Percentiles rank a stretch among this genome's conserved stretches.
phyloP scores from a whole-genome alignment of 2,329 filamentous ascomycete species.

The Elsinoe batatas region DNA sequence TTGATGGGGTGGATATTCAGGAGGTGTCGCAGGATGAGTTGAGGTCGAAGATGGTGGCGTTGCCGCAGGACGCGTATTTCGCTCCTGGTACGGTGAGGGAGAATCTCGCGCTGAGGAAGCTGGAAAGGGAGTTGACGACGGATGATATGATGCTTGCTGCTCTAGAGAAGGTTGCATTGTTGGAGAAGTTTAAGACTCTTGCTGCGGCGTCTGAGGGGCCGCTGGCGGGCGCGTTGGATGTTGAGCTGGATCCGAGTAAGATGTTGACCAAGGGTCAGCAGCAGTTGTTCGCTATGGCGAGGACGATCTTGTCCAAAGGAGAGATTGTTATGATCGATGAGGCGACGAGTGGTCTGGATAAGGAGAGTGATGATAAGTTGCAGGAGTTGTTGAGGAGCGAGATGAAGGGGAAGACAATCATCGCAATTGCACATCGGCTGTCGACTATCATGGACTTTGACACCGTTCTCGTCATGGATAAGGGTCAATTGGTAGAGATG shows the following conservation, averaged over 20 bases:
- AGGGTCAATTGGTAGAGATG: conserved; percentile 38
- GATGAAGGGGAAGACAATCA: conserved; percentile 49
- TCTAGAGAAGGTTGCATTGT: conserved; percentile 39
- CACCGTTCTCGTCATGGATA: conserved; percentile 42
- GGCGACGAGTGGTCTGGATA: conserved; percentile 27
- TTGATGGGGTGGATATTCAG: conserved; percentile 41
- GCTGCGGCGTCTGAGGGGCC: conserved; percentile 17
- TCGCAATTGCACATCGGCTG: conserved; percentile 48
- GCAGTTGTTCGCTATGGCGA: conserved; percentile 42
- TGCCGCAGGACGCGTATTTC: conserved; percentile 46
- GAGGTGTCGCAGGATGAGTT: conserved; percentile 35
- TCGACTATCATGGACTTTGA: conserved; percentile 48
- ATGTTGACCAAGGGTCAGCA: conserved; percentile 38
- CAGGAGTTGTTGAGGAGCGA: conserved; percentile 34
- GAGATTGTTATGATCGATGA: conserved; percentile 40
- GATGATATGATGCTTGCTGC: conserved; percentile 34
- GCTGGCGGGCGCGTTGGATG: conserved; percentile 6
- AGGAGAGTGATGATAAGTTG: conserved; percentile 18
- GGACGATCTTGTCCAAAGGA: conserved; percentile 35
- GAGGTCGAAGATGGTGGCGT: conserved; percentile 37
- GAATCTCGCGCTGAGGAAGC: conserved; percentile 39
- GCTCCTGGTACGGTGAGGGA: conserved; percentile 39
- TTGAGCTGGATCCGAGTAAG: conserved; percentile 12
- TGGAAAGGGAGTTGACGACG: conserved; percentile 20
- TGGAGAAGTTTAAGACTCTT: conserved; percentile 29